A percentile compares a stretch with the other conserved stretches of the same genome.
Evolutionary conservation across 1,284 basidiomycete species (phyloP).

Genomic region (Ceratobasidium papillatum): DNA sequence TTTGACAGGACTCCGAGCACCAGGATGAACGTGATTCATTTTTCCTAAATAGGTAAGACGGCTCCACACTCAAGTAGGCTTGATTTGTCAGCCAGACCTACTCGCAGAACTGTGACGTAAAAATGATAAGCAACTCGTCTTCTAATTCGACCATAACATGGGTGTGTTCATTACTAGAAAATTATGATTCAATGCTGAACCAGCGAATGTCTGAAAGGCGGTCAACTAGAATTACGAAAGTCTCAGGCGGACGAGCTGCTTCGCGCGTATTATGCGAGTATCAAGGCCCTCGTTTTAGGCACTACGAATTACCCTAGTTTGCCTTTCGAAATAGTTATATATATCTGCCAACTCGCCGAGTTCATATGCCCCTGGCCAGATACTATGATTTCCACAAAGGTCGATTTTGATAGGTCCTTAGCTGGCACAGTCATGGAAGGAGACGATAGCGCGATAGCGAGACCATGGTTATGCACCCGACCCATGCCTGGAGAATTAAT

Average conservation of each 20-base stretch:
- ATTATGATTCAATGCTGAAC: background rate
- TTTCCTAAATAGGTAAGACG: too few species aligned
- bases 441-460: background rate
- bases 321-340: constrained; percentile 16
- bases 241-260: background rate
- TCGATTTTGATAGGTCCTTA: constrained; percentile 6
- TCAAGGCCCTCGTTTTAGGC: constrained; percentile 12
- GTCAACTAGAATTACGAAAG: background rate
- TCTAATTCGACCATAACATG: background rate
- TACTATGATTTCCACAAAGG: constrained; percentile 6
- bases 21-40: too few species aligned
- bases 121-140: background rate
- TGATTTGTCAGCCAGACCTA: background rate
- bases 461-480: constrained; percentile 30
- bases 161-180: background rate
- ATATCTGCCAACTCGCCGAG: constrained; percentile 19
- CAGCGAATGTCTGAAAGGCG: background rate
- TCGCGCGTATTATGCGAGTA: background rate
- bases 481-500: background rate
- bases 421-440: background rate
- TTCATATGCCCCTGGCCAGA: constrained; percentile 24
- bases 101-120: background rate
- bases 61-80: too few species aligned
- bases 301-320: background rate
- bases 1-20: too few species aligned